Evolutionary conservation across 129 eudicot species (phyloP), one percentile per base, ranked within the genome.

Genomic region (Flaveria robusta): DNA sequence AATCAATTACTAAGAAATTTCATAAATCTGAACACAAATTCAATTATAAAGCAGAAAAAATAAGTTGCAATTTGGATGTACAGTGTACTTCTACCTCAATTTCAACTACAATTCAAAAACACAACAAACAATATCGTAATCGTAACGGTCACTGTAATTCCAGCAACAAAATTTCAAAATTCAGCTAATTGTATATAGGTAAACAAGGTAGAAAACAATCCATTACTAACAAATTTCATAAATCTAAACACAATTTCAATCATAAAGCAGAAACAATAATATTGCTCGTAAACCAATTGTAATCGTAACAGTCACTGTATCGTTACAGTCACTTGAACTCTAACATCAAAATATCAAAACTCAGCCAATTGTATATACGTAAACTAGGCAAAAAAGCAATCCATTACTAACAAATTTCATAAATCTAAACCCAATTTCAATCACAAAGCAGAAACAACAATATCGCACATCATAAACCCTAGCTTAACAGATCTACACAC

Each of bases 401-500:
- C 24, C 24, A 56, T 22, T 19, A 56, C 64, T 8, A 19, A 56
- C 20, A 56, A 56, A 9, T 20, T 55, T 56, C 31, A 56, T 20
- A 22, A 56, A 22, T 56, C 64, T 20, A 27, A 56, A 56, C 16
- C 22, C 64, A 22, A 56, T 56, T 56, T 47, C 52, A 47, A 47
- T 47, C 49, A 43, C 49, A 43, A 43, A 43, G 49, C 49, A 43
- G 13, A 43, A 43, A 43, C 49, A 43, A 43, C 49, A 43, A 43
- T 11, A 43, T 11, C 13, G 13, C 49, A 8, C 49, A 43, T 43
- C 80, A 13, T 11, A 68, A 77, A 68, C 54, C 68, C 56, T 56
- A 63, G 69, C 51, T 72, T 42, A 83, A 83, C 82, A 82, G 85
- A 81, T 81, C 85, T 65, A 84, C 76, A 84, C 77, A 82, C 47